Conservation (phyloP, 1,139 yeast genomes). For the Magnusiomyces paraingens region DNA sequence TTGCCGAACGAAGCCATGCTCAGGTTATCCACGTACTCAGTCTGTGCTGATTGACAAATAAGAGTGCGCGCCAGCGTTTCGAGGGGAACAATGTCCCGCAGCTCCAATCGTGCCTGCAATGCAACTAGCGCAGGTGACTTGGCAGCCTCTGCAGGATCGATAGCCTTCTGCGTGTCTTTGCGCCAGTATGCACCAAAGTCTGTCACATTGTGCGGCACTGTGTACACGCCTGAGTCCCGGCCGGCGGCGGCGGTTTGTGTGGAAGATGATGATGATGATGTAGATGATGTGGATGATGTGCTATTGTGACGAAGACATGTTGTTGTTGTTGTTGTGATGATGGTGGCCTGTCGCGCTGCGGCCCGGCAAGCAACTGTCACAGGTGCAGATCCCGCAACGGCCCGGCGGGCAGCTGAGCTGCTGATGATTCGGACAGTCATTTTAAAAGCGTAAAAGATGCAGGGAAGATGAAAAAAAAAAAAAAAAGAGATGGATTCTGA, state of each 20-base stretch:
- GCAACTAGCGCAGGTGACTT: conserved; percentile 67
- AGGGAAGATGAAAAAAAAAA: neutral
- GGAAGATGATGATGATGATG: neutral
- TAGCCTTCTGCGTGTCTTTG: conserved; percentile 13
- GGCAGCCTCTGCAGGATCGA: conserved; percentile 41
- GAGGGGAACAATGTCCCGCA: conserved; percentile 41
- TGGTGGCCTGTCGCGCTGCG: no score
- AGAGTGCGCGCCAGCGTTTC: conserved; percentile 77
- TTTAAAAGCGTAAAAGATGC: no score
- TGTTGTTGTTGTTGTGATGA: no score
- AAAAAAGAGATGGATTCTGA: no score
- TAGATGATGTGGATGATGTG: neutral
- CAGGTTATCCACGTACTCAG: conserved; percentile 58
- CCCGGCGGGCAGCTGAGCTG: conserved; percentile 1
- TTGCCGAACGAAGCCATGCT: conserved; percentile 82
- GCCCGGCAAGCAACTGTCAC: neutral
- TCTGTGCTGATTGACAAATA: conserved; percentile 43
- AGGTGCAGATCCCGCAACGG: no score
- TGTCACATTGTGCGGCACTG: conserved; percentile 18
- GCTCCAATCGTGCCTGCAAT: conserved; percentile 67
- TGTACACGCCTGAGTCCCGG: conserved; percentile 5
- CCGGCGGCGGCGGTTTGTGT: neutral
- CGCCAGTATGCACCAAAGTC: conserved; percentile 28
- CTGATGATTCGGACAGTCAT: no score
- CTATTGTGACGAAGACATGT: conserved; percentile 1